phyloP scores from a whole-genome alignment of 108 stramenopile genomes.

The Pseudonitzschia pungens region DNA sequence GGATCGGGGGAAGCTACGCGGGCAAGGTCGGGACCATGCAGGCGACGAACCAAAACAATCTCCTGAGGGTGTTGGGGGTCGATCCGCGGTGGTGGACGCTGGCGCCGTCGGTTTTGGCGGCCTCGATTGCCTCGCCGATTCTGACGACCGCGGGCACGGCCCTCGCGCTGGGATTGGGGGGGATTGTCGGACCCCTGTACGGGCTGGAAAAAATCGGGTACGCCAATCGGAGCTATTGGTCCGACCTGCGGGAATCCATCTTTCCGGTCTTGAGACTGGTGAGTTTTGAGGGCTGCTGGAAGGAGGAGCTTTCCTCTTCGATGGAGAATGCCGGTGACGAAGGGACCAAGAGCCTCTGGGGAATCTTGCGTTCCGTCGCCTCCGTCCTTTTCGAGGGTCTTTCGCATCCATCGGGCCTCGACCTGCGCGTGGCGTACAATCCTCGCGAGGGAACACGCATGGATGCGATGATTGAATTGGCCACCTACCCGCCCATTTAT shows the following conservation, averaged over 20 bases:
- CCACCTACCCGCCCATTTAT: slow-evolving; percentile 70
- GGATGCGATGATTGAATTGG: slow-evolving; percentile 63
- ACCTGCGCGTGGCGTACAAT: slow-evolving; percentile 21
- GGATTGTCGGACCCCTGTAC: slow-evolving; percentile 54
- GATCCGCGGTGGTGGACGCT: slow-evolving; percentile 66
- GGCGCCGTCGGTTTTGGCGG: slow-evolving; percentile 63
- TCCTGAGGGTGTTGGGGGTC: slow-evolving; percentile 66
- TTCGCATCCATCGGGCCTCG: background rate
- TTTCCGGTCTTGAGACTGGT: slow-evolving; percentile 55
- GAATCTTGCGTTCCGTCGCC: background rate
- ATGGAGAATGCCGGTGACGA: background rate
- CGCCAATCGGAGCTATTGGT: slow-evolving; percentile 46
- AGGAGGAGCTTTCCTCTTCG: background rate
- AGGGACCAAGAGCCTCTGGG: background rate
- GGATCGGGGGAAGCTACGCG: slow-evolving; percentile 79
- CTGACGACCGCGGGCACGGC: slow-evolving; percentile 65
- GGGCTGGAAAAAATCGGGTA: slow-evolving; percentile 45
- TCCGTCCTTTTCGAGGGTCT: background rate
- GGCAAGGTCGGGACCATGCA: slow-evolving; percentile 83
- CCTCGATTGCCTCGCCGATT: slow-evolving; percentile 66
- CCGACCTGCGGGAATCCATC: slow-evolving; percentile 45
- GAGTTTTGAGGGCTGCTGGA: slow-evolving; percentile 38
- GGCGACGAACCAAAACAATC: slow-evolving; percentile 73
- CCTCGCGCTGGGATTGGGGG: slow-evolving; percentile 62
- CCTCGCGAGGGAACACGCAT: slow-evolving; percentile 31